phyloP scores from a whole-genome alignment of 2,329 filamentous ascomycete species.

The Verticillium tricorpus region DNA sequence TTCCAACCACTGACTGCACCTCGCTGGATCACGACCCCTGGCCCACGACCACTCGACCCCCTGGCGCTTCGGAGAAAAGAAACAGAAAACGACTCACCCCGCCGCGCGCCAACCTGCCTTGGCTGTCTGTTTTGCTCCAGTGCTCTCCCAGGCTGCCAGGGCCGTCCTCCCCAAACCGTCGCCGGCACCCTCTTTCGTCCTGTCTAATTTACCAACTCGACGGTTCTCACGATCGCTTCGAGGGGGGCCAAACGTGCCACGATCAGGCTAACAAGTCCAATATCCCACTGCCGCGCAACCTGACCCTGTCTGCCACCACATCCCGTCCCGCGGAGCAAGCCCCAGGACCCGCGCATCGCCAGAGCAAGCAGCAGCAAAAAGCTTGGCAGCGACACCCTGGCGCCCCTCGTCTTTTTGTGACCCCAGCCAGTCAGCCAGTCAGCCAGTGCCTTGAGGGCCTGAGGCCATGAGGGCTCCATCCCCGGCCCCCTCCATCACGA shows the following conservation, averaged over 20 bases:
- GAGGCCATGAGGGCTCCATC: background rate
- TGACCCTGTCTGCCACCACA: background rate
- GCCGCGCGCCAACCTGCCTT: background rate
- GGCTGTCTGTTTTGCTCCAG: background rate
- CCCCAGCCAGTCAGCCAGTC: background rate
- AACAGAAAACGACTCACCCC: slow-evolving; percentile 6
- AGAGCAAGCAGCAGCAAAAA: background rate
- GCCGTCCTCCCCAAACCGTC: background rate
- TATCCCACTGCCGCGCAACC: background rate
- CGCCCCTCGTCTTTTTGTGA: background rate
- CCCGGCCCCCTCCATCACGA: background rate
- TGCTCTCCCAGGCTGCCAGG: background rate
- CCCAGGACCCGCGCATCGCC: background rate
- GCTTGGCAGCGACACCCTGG: background rate
- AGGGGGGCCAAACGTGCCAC: background rate
- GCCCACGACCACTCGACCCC: background rate
- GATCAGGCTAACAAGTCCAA: background rate
- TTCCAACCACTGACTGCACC: background rate
- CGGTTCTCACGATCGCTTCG: background rate
- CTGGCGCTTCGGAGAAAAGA: slow-evolving; percentile 2
- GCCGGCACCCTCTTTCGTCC: background rate
- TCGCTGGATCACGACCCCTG: slow-evolving; percentile 2
- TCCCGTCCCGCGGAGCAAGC: background rate
- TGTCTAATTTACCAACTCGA: background rate
- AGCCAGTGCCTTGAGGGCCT: background rate